Base-by-base conservation (phyloP, 495 filamentous ascomycete genomes). In the Hypomontagnella submonticulosa region DNA sequence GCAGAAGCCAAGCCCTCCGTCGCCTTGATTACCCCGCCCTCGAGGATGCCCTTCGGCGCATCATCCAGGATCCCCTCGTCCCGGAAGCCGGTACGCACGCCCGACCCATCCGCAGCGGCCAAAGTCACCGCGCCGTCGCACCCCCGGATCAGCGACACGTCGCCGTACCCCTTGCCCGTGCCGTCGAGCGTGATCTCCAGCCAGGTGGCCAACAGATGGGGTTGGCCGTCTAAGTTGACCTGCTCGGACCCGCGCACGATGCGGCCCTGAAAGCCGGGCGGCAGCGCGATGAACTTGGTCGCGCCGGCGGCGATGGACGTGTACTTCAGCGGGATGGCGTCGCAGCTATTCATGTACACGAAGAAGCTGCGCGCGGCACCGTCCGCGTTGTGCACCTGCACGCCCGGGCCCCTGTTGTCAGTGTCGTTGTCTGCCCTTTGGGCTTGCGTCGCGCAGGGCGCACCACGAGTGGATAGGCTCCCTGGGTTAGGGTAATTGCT, bases 81-180 rank as follows among this genome's bases (percentile, higher is more conserved):
- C 8, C 34, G 33, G 55, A 68, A 72, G 18, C 69, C 69, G 30
- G 58, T 63, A 18, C 15, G 34, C 0, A 42, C 61, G 1, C 61
- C 56, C 2, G 61, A 55, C n/a, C 57, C 60, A 37, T 73, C 71
- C 1, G 13, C 7, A 6, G 63, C 38, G 33, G 43, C 52, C 13
- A 73, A 36, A 13, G 38, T 47, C 19, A 65, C 68, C 20, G 60
- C 52, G 43, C 71, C 71, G 54, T 73, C 71, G 49, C 59, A 65
- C 7, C 71, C 71, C 4, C 71, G 63, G 33, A 73, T 73, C 36
- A 71, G 49, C 46, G 63, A 68, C 6, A 73, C 64, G 13, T 75
- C 69, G 20, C 64, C 43, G 51, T 75, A 77, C 23, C 67, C 70
- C 42, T 73, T 70, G 57, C 70, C 75, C 47, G 73, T 70, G 9